Evolutionary conservation across 2,329 filamentous ascomycete species (phyloP).

Genomic region (Venturia oleaginea): DNA sequence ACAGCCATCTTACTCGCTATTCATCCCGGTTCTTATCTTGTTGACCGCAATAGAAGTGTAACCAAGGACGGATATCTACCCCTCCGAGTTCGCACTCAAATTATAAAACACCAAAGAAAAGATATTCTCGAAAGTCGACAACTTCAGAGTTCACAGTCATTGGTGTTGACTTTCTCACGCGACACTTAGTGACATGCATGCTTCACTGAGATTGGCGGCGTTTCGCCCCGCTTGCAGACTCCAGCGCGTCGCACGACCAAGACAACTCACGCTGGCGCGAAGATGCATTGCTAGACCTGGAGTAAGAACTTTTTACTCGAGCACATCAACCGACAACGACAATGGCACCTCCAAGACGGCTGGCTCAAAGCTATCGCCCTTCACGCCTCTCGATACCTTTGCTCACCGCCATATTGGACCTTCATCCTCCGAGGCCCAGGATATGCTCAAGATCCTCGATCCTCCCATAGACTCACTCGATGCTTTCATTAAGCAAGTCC

Average conservation of each 20-base stretch:
- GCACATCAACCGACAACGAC: conserved; percentile 24
- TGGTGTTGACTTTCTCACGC: neutral
- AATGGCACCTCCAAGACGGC: conserved; percentile 21
- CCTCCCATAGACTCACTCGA: conserved; percentile 67
- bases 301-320: conserved; percentile 18
- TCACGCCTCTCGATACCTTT: conserved; percentile 54
- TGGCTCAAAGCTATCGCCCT: conserved; percentile 20
- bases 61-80: neutral
- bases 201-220: neutral
- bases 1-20: neutral
- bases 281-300: conserved; percentile 4
- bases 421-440: conserved; percentile 54
- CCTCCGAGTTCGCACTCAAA: neutral
- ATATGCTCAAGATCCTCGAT: conserved; percentile 74
- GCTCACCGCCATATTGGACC: conserved; percentile 81
- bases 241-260: conserved; percentile 4
- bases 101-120: neutral
- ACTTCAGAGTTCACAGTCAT: neutral
- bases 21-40: neutral
- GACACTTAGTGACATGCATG: conserved; percentile 4
- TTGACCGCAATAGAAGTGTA: neutral
- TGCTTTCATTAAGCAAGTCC: conserved; percentile 74
- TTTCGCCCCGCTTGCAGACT: neutral
- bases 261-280: conserved; percentile 7
- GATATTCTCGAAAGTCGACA: neutral